Conservation (phyloP, 768 basidiomycete genomes). For the Phylloporus sp. region DNA sequence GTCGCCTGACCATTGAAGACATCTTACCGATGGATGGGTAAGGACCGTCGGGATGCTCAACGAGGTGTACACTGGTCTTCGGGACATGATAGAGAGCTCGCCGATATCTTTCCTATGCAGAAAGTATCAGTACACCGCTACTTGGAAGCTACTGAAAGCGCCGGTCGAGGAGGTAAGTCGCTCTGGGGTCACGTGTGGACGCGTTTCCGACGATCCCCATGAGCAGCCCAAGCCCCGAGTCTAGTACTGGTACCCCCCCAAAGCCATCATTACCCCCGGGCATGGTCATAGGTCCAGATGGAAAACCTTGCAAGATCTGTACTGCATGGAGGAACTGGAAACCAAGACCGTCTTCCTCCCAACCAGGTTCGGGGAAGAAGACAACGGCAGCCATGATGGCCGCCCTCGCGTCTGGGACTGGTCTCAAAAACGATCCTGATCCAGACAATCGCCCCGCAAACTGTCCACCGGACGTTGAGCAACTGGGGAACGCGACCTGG, state of each 20-base stretch:
- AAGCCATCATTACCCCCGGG: slow-evolving; percentile 60
- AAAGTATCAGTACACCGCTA: background rate
- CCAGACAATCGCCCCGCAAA: slow-evolving; percentile 47
- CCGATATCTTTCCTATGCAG: background rate
- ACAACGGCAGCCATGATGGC: slow-evolving; percentile 34
- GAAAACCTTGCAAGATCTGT: slow-evolving; percentile 93
- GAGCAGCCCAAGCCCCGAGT: slow-evolving; percentile 5
- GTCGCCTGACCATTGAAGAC: slow-evolving; percentile 72
- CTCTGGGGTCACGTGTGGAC: background rate
- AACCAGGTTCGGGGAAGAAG: slow-evolving; percentile 27
- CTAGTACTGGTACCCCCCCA: slow-evolving; percentile 5
- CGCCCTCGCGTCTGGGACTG: slow-evolving; percentile 30
- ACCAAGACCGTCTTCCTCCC: slow-evolving; percentile 34
- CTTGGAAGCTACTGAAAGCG: background rate
- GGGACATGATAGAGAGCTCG: slow-evolving; percentile 12
- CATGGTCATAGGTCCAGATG: slow-evolving; percentile 86
- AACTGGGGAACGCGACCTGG: slow-evolving; percentile 92
- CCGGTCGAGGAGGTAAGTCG: background rate
- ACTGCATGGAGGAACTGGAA: slow-evolving; percentile 75
- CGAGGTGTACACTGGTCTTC: slow-evolving; percentile 42
- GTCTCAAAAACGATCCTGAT: slow-evolving; percentile 25
- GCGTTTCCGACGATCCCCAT: slow-evolving; percentile 14
- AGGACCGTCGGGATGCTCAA: slow-evolving; percentile 58
- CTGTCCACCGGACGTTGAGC: slow-evolving; percentile 89
- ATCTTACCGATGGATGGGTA: slow-evolving; percentile 52